phyloP scores from a whole-genome alignment of 108 stramenopile genomes.

The Schizochytrium sp. region DNA sequence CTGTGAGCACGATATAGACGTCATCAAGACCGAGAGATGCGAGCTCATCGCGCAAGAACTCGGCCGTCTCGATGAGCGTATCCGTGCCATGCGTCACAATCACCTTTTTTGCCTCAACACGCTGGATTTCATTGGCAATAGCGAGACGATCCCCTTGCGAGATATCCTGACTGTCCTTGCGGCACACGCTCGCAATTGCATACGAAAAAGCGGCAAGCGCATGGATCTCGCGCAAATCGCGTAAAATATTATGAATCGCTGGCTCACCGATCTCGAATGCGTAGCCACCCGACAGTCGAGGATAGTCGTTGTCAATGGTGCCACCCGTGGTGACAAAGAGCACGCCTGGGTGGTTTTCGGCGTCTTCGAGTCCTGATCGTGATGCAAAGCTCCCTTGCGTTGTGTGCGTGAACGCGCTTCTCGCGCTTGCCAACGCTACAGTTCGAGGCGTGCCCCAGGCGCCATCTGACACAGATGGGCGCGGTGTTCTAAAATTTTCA shows the following conservation, averaged over 20 bases:
- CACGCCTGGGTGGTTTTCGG: not conserved
- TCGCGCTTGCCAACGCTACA: not conserved
- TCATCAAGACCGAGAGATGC: not conserved
- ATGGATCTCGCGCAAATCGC: not conserved
- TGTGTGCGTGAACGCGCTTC: not conserved
- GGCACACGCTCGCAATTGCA: not conserved
- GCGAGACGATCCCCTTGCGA: not conserved
- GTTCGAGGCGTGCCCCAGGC: not conserved
- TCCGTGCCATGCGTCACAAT: not conserved
- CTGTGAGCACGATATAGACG: not conserved
- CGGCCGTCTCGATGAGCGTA: not conserved
- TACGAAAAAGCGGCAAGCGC: not conserved
- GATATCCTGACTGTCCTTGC: slow-evolving; percentile 5
- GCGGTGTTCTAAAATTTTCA: too few species aligned
- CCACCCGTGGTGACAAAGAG: not conserved
- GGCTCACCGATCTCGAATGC: slow-evolving; percentile 12
- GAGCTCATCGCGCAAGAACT: not conserved
- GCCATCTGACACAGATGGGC: not conserved
- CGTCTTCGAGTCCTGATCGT: too few species aligned
- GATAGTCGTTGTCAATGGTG: slow-evolving; percentile 5
- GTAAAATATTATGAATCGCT: not conserved
- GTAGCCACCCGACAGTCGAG: not conserved
- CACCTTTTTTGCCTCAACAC: not conserved
- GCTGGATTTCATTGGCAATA: not conserved
- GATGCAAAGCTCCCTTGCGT: not conserved